Percentiles rank a stretch among this genome's conserved stretches.
phyloP scores from a whole-genome alignment of 108 stramenopile genomes.

The Nitzschia putrida region DNA sequence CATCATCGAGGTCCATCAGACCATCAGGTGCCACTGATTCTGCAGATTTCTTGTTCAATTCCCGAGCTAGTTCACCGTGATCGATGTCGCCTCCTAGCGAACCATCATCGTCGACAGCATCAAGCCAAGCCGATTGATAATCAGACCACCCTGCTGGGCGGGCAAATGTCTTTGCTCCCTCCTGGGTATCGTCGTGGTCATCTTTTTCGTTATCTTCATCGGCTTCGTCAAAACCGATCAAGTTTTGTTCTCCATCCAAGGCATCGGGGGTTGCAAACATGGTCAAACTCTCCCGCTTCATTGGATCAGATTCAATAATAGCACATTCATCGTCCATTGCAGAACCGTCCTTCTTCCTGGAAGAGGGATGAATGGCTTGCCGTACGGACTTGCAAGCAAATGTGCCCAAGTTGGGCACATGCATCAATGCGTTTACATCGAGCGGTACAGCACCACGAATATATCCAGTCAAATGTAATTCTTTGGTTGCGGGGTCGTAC shows the following conservation, averaged over 20 bases:
- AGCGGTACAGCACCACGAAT: slow-evolving; percentile 87
- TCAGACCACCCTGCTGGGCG: slow-evolving; percentile 92
- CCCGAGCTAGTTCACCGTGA: slow-evolving; percentile 78
- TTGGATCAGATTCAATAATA: slow-evolving; percentile 45
- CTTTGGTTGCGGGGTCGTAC: slow-evolving; percentile 55
- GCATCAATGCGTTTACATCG: slow-evolving; percentile 81
- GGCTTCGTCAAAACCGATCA: slow-evolving; percentile 94
- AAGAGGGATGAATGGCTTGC: slow-evolving; percentile 33
- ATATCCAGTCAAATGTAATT: slow-evolving; percentile 86
- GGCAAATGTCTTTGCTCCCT: slow-evolving; percentile 46
- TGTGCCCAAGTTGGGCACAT: slow-evolving; percentile 91
- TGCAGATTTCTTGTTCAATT: slow-evolving; percentile 72
- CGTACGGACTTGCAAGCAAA: slow-evolving; percentile 64
- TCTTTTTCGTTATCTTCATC: slow-evolving; percentile 47
- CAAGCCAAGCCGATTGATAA: slow-evolving; percentile 96
- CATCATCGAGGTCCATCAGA: slow-evolving; percentile 76
- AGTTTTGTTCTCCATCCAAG: slow-evolving; percentile 97
- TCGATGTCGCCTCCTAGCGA: slow-evolving; percentile 64
- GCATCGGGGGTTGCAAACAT: slow-evolving; percentile 92
- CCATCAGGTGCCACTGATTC: slow-evolving; percentile 47
- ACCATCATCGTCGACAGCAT: slow-evolving; percentile 80
- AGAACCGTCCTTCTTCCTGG: slow-evolving; percentile 22
- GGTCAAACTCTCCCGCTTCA: slow-evolving; percentile 72
- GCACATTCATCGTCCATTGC: slow-evolving; percentile 36
- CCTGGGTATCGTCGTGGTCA: slow-evolving; percentile 47